Evolutionary conservation across 2,329 filamentous ascomycete genomes (phyloP).

Genomic region (Colletotrichum lindemuthianum): DNA sequence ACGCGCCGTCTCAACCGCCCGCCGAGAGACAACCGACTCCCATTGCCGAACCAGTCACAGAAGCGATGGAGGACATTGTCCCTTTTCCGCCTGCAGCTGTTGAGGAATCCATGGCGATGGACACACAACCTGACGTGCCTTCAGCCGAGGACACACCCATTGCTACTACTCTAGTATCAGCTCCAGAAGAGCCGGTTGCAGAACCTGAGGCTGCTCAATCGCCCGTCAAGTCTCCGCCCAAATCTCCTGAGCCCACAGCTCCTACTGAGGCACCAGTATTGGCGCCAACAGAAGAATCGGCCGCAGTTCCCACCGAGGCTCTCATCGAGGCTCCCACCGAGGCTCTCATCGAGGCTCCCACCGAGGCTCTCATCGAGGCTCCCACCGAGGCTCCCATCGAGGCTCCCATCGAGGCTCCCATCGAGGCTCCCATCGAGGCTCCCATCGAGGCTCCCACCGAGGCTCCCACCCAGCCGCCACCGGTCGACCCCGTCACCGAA

Average conservation of each 20-base stretch:
- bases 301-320: not conserved
- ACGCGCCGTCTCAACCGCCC: constrained; percentile 1
- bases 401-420: not conserved
- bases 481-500: not conserved
- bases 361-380: not conserved
- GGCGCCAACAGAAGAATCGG: not conserved
- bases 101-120: constrained; percentile 9
- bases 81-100: not conserved
- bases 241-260: constrained; percentile 5
- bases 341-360: not conserved
- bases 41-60: constrained; percentile 6
- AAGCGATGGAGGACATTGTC: constrained; percentile 9
- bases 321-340: not conserved
- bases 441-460: not conserved
- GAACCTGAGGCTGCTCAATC: constrained; percentile 7
- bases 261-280: not conserved
- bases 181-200: not conserved
- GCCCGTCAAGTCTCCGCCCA: constrained; percentile 15
- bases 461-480: not conserved
- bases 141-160: constrained; percentile 1
- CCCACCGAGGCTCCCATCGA: not conserved
- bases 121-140: constrained; percentile 5
- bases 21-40: constrained; percentile 8
- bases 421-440: not conserved
- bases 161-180: not conserved